Evolutionary conservation across 805 yeast genomes (phyloP), one percentile per base, ranked within the genome.

Genomic region (Pichia deserticola): DNA sequence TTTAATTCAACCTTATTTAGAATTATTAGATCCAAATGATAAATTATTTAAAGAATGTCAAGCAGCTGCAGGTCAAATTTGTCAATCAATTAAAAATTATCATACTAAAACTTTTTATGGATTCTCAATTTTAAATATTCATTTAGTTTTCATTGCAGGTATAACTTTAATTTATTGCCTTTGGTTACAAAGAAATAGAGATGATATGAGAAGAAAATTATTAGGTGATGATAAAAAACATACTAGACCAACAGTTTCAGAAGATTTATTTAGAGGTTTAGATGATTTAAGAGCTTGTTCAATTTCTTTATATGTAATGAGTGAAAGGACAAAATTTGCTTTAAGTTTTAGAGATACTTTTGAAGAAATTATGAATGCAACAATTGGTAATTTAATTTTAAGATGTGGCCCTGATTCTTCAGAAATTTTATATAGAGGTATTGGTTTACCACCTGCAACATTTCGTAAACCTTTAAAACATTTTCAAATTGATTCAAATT

Each of bases 1-100:
- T 44, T 62, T 82, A 52, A 74, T 82, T 47, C 86, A 81, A 58
- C 88, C 88, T 10, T 82, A 78, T 60, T 59, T 82, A 50, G 86
- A 81, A 57, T 63, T 79, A 6, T 63, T 82, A 56, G 79, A 78
- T 51, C 86, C 86, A 5, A 78, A 76, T 57, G 82, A 79, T 60
- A 69, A 77, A 43, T 64, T 82, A 33, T 81, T 82, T 60, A 70
- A 75, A 47, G 85, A 81, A 61, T 82, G 87, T 61, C 86, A 81
- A 59, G 82, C 83, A 2, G 86, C 85, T 28, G 85, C 86, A 1
- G 87, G 86, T 30, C 84, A 80, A 60, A 77, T 82, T 38, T 81
- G 86, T 58, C 84, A 78, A 55, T 67, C 81, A 29, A 78, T 80
- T 60, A 79, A 81, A 54, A 79, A 76, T 12, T 81, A 79, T 60